Conservation (phyloP, 805 yeast genomes). For the Ogataea paraovalis region DNA sequence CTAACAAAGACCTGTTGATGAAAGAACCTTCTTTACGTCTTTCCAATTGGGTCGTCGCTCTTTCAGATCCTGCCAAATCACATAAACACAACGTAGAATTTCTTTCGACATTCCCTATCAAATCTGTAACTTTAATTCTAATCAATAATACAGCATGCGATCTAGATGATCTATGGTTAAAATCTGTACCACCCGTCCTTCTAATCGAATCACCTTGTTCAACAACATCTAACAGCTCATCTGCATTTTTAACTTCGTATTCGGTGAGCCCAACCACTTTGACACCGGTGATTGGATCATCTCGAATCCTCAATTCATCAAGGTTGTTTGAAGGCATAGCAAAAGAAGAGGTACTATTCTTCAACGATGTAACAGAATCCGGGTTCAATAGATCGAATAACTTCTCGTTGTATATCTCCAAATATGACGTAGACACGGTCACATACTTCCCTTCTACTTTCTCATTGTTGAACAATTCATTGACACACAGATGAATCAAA, state of each 20-base stretch:
- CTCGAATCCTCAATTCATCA: slow-evolving; percentile 71
- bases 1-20: slow-evolving; percentile 85
- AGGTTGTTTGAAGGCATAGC: slow-evolving; percentile 2
- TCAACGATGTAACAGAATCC: slow-evolving; percentile 23
- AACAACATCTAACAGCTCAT: slow-evolving; percentile 59
- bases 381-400: slow-evolving; percentile 68
- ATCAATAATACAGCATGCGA: slow-evolving; percentile 88
- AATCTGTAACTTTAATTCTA: slow-evolving; percentile 44
- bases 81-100: slow-evolving; percentile 75
- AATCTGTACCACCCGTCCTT: slow-evolving; percentile 85
- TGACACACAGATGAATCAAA: slow-evolving; percentile 63
- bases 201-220: slow-evolving; percentile 69
- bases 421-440: slow-evolving; percentile 61
- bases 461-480: slow-evolving; percentile 52
- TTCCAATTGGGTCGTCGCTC: slow-evolving; percentile 70
- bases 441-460: slow-evolving; percentile 31
- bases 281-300: slow-evolving; percentile 69
- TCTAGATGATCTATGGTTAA: slow-evolving; percentile 80
- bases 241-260: slow-evolving; percentile 49
- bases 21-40: slow-evolving; percentile 91
- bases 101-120: slow-evolving; percentile 34
- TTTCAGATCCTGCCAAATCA: slow-evolving; percentile 96
- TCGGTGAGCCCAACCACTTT: slow-evolving; percentile 71
- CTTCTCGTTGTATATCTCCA: slow-evolving; percentile 86
- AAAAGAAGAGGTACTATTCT: slow-evolving; percentile 7